Conservation (phyloP, 768 basidiomycete genomes). For the Cystobasidium ongulense region DNA sequence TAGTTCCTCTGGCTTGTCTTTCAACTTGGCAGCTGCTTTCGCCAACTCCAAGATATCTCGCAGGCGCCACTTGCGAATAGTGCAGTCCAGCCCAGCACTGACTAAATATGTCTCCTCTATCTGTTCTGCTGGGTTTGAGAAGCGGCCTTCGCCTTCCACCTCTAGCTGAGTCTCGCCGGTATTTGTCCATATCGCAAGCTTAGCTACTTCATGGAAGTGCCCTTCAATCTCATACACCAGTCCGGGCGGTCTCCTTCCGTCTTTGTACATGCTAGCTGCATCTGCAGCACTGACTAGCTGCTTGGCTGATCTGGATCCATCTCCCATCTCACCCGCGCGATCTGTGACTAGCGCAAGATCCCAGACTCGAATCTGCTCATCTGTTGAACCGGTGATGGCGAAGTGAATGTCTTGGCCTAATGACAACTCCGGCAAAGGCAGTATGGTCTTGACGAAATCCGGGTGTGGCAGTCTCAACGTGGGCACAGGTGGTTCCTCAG, state of each 20-base stretch:
- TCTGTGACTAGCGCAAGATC: constrained; percentile 59
- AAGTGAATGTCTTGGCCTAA: constrained; percentile 64
- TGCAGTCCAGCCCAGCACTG: constrained; percentile 26
- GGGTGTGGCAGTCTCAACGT: constrained; percentile 49
- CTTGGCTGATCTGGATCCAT: neutral
- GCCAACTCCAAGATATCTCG: constrained; percentile 2
- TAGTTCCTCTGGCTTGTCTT: neutral
- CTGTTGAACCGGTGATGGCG: constrained; percentile 65
- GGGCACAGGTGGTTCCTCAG: constrained; percentile 34
- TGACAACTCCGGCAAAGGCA: constrained; percentile 46
- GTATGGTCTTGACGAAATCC: constrained; percentile 65
- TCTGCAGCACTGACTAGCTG: constrained; percentile 14
- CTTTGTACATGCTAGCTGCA: constrained; percentile 1
- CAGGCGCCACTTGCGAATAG: constrained; percentile 18
- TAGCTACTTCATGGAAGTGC: constrained; percentile 82
- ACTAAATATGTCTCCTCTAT: neutral
- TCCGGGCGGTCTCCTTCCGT: constrained; percentile 14
- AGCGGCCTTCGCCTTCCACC: neutral
- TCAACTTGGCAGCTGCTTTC: neutral
- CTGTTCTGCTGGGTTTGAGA: neutral
- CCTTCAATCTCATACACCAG: constrained; percentile 67
- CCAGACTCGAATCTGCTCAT: constrained; percentile 71
- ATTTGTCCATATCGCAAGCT: constrained; percentile 47
- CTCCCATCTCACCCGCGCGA: constrained; percentile 53
- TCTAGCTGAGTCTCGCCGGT: neutral